Percentiles rank a stretch among this genome's conserved stretches.
phyloP scores from a whole-genome alignment of 2,329 filamentous ascomycete species.

The Talaromyces sp. region DNA sequence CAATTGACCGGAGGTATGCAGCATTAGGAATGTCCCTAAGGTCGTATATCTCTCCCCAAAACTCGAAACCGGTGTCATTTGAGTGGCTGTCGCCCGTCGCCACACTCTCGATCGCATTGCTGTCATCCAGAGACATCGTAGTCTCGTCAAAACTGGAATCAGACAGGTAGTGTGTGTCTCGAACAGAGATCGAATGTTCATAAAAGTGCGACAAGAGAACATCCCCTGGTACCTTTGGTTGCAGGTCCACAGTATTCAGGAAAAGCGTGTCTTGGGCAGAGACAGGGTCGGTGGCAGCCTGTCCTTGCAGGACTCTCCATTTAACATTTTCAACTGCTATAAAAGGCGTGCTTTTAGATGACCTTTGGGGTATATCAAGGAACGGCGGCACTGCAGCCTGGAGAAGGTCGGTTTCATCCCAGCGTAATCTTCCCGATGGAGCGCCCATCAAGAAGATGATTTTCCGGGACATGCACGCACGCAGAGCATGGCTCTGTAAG shows the following conservation, averaged over 20 bases:
- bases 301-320: conserved; percentile 24
- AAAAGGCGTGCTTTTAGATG: conserved; percentile 2
- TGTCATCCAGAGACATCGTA: conserved; percentile 12
- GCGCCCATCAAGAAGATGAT: conserved; percentile 56
- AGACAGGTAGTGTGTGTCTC: conserved; percentile 49
- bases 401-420: conserved; percentile 49
- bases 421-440: conserved; percentile 52
- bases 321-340: conserved; percentile 13
- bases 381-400: conserved; percentile 38
- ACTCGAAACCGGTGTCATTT: conserved; percentile 16
- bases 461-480: conserved; percentile 22
- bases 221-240: conserved; percentile 21
- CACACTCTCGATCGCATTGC: not conserved
- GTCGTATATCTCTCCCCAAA: conserved; percentile 51
- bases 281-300: not conserved
- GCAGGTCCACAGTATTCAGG: conserved; percentile 25
- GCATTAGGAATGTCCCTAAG: conserved; percentile 67
- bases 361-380: not conserved
- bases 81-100: not conserved
- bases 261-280: conserved; percentile 17
- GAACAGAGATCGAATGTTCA: conserved; percentile 68
- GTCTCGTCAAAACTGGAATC: conserved; percentile 23
- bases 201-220: conserved; percentile 60
- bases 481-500: not conserved
- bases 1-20: conserved; percentile 58